Base-by-base conservation (phyloP, 2,329 filamentous ascomycete species). In the Curvularia eragrostidis region DNA sequence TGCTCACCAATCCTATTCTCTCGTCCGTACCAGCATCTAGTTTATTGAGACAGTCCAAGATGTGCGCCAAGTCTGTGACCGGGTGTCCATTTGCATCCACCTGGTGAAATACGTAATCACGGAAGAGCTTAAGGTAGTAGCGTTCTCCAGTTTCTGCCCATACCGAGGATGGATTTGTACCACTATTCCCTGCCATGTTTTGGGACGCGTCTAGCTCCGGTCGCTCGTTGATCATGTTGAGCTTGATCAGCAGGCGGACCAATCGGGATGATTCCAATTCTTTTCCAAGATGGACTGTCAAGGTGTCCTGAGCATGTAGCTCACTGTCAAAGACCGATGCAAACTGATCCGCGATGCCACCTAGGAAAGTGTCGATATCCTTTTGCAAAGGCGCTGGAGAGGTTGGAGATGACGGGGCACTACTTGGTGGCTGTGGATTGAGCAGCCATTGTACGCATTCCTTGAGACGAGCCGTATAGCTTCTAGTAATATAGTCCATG, bases 101-200 rank as follows among this genome's bases (percentile, higher is more conserved):
- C 71, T 96, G 93, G 76, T 99, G 95, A 79, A 98, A 99, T 39
- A 97, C 91, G 69, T 96, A 98, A 78, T 99, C 95, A 48, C 95
- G 87, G 82, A 98, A 98, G 8, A 99, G 84, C 78, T 97, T 97
- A 63, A 99, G 83, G 73, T 91, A 90, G 75, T 97, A 98, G 26
- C 93, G 87, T 69, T 97, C 92, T 24, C 94, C 94, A 47, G 91
- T 95, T 76, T 98, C 94, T 4, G 92, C 91, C 94, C 95, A 99
- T 48, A 86, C 83, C 0, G 70, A 64, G 1, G 73, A 69, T 10
- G 74, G 68, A 10, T 67, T 67, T 4, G 74, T 52, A 1, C 71
- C 66, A 38, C 58, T 67, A 56, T 62, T 66, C 44, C 70, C 66
- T 3, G 72, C 61, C 23, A 71, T 84, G 81, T 69, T 70, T 34